Conservation (phyloP, 352 stramenopile species). For the Phytophthora hybrid region DNA sequence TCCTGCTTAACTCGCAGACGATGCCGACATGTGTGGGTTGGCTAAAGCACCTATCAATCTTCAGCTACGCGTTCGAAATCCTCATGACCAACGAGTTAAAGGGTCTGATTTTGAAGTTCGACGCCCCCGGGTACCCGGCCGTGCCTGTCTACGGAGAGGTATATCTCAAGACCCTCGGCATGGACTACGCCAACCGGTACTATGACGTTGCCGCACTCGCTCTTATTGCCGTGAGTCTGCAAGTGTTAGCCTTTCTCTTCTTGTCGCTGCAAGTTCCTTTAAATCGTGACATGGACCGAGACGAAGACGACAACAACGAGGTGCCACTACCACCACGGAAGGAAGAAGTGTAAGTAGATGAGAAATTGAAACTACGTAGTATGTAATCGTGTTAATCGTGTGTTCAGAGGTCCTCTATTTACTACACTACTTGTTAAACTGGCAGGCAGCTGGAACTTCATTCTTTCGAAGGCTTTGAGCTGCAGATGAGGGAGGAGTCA, state of each 20-base stretch:
- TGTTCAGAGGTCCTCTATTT: no score
- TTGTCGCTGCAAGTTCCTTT: constrained; percentile 66
- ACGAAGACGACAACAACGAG: neutral
- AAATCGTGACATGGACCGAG: constrained; percentile 42
- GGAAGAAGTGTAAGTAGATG: neutral
- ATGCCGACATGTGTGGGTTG: constrained; percentile 64
- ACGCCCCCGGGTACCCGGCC: constrained; percentile 68
- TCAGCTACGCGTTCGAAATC: constrained; percentile 85
- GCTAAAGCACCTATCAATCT: constrained; percentile 81
- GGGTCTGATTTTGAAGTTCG: constrained; percentile 70
- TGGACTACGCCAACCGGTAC: constrained; percentile 75
- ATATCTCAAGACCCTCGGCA: constrained; percentile 77
- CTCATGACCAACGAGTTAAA: constrained; percentile 84
- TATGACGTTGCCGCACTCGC: constrained; percentile 62
- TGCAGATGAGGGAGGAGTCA: no score
- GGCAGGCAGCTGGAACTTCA: no score
- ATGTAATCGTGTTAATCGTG: no score
- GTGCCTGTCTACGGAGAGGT: constrained; percentile 80
- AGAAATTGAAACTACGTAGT: neutral
- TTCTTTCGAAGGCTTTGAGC: no score
- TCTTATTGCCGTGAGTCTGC: constrained; percentile 51
- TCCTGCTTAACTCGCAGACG: constrained; percentile 79
- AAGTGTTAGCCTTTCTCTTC: constrained; percentile 66
- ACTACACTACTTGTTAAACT: no score
- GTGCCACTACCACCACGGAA: neutral